Evolutionary conservation across 108 stramenopile genomes (phyloP).

Genomic region (Conticribra guillardii): DNA sequence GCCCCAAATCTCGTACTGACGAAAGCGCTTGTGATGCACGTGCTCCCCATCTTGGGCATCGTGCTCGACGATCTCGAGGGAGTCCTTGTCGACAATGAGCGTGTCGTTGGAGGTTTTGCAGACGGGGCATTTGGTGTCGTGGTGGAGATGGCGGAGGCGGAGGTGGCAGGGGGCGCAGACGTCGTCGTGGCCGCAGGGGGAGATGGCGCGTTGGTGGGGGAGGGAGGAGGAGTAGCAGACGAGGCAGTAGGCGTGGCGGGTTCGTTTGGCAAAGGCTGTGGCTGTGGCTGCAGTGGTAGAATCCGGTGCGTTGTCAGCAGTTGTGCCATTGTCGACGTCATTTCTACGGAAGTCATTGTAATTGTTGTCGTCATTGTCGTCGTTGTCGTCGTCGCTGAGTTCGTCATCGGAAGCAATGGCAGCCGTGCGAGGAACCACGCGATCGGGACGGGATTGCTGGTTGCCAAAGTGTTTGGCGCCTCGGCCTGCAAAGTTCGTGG

Average conservation of each 20-base stretch:
- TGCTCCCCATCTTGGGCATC: neutral
- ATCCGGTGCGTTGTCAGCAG: too few species aligned
- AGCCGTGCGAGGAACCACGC: constrained; percentile 14
- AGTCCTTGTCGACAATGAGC: constrained; percentile 72
- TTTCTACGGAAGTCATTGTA: constrained; percentile 3
- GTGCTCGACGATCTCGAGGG: neutral
- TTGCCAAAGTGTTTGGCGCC: constrained; percentile 39
- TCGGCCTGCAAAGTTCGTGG: constrained; percentile 36
- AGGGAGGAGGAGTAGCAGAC: constrained; percentile 75
- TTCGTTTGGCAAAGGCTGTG: neutral
- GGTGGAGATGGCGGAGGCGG: constrained; percentile 70
- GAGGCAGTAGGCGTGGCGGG: constrained; percentile 54
- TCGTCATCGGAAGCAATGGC: constrained; percentile 6
- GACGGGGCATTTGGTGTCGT: constrained; percentile 77
- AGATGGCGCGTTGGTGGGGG: constrained; percentile 45
- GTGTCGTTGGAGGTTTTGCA: constrained; percentile 74
- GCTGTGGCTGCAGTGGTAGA: too few species aligned
- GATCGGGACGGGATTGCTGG: constrained; percentile 11
- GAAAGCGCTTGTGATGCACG: constrained; percentile 35
- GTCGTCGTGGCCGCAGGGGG: constrained; percentile 84
- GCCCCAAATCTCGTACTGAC: constrained; percentile 77
- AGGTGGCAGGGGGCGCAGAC: constrained; percentile 82
- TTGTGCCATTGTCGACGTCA: neutral
- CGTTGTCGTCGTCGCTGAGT: constrained; percentile 15
- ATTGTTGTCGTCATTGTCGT: constrained; percentile 3